phyloP scores from a whole-genome alignment of 352 stramenopile genomes.

The Globisporangium megalacanthum region DNA sequence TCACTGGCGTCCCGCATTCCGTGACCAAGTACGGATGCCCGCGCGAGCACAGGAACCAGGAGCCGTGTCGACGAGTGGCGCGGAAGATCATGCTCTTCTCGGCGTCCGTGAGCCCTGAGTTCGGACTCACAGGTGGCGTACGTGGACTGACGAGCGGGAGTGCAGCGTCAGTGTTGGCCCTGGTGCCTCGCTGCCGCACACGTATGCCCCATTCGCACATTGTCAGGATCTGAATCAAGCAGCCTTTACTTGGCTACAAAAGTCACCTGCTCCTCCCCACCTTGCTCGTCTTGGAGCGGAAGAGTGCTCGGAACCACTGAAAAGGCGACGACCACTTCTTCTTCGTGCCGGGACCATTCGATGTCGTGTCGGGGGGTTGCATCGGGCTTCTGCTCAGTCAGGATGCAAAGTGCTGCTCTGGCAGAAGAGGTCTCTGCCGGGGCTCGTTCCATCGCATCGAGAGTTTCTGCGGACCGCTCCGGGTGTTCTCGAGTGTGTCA shows the following conservation, averaged over 20 bases:
- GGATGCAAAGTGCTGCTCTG: too few relatives aligned
- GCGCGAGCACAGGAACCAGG: constrained; percentile 23
- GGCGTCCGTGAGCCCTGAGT: constrained; percentile 18
- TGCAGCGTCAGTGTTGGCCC: background rate
- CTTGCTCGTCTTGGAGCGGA: background rate
- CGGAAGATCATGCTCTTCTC: constrained; percentile 28
- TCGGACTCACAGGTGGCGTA: constrained; percentile 10
- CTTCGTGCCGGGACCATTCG: background rate
- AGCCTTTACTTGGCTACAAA: too few relatives aligned
- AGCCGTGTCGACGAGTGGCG: constrained; percentile 8
- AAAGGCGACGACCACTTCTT: background rate
- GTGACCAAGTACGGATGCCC: constrained; percentile 30
- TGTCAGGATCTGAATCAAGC: too few relatives aligned
- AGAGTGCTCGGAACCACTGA: background rate
- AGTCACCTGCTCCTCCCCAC: background rate
- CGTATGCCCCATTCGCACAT: background rate
- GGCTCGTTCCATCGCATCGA: too few relatives aligned
- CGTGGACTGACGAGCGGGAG: background rate
- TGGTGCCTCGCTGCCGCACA: background rate
- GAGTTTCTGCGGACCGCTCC: too few relatives aligned
- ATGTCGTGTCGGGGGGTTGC: background rate
- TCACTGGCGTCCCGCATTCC: constrained; percentile 22
- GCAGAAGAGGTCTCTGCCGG: too few relatives aligned
- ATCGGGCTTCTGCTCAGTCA: too few relatives aligned
- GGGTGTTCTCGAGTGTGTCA: too few relatives aligned